These are phyloP conservation scores for Macrophomina tecta DNA, from an alignment of 2,329 filamentous ascomycete species.

Conservation along the genomic window DNA sequence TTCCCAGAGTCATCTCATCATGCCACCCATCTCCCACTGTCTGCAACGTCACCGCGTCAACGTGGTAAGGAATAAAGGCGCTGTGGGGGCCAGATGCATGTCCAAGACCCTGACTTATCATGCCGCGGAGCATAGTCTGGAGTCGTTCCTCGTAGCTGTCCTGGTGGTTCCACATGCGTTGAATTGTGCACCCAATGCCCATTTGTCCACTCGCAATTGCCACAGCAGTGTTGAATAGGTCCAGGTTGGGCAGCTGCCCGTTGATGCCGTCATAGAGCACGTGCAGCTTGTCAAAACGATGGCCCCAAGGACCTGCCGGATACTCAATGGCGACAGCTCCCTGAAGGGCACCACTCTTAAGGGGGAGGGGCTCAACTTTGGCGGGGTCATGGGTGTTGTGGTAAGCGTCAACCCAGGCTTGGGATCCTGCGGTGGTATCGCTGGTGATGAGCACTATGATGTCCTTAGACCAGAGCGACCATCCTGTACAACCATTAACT, in stretches of 20 bases:
- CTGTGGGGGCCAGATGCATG: slow-evolving; percentile 91
- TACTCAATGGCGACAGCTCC: slow-evolving; percentile 95
- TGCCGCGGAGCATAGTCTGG: slow-evolving; percentile 86
- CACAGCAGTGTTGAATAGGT: slow-evolving; percentile 92
- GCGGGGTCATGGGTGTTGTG: slow-evolving; percentile 82
- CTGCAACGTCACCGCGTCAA: slow-evolving; percentile 92
- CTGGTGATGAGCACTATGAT: slow-evolving; percentile 90
- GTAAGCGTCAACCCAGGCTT: slow-evolving; percentile 98
- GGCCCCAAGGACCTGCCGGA: slow-evolving; percentile 70
- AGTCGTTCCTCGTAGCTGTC: slow-evolving; percentile 83
- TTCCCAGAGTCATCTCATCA: slow-evolving; percentile 94
- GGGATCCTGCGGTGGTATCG: slow-evolving; percentile 87
- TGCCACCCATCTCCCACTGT: slow-evolving; percentile 93
- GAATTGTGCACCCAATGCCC: slow-evolving; percentile 82
- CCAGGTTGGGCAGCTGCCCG: slow-evolving; percentile 91
- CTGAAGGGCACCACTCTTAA: slow-evolving; percentile 93
- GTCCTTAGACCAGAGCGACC: slow-evolving; percentile 99
- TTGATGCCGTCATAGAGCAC: slow-evolving; percentile 96
- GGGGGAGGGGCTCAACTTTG: slow-evolving; percentile 74
- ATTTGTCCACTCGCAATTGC: slow-evolving; percentile 89
- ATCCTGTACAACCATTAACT: slow-evolving; percentile 57
- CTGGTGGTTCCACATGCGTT: slow-evolving; percentile 80
- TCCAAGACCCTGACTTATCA: slow-evolving; percentile 89
- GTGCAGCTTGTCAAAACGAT: slow-evolving; percentile 85
- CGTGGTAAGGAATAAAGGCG: slow-evolving; percentile 95